These are phyloP conservation scores for Paraglomus occultum DNA, from an alignment of 192 early-diverging fungal genomes.

Conservation along the genomic window DNA sequence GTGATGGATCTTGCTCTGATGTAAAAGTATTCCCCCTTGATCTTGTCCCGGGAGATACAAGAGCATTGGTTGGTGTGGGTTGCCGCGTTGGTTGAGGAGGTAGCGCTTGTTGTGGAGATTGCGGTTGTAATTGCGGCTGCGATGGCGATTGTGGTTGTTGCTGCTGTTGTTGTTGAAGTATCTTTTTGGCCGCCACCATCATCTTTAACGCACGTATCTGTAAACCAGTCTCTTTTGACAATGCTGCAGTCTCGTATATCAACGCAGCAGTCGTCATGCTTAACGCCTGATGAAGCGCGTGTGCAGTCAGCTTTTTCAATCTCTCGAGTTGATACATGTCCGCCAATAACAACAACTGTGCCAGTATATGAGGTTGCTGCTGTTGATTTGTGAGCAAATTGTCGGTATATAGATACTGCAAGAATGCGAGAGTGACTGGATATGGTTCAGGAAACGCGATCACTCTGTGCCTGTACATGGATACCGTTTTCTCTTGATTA, in stretches of 20 bases:
- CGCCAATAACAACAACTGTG: conserved; percentile 60
- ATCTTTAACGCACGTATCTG: conserved; percentile 56
- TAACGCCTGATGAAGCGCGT: conserved; percentile 61
- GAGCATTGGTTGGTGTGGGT: background rate
- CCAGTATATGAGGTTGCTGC: conserved; percentile 63
- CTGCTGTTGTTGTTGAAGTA: conserved; percentile 54
- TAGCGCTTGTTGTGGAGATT: no score
- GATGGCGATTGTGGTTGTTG: no score
- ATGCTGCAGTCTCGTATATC: conserved; percentile 63
- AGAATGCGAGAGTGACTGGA: conserved; percentile 54
- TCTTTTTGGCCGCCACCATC: conserved; percentile 54
- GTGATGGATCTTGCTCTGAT: conserved; percentile 1
- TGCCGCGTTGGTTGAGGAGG: background rate
- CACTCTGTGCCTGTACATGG: conserved; percentile 35
- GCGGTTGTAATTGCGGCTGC: no score
- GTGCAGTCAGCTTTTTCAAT: conserved; percentile 53
- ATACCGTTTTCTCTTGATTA: conserved; percentile 30
- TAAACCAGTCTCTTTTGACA: conserved; percentile 64
- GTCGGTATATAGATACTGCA: conserved; percentile 69
- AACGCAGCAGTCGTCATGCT: conserved; percentile 62
- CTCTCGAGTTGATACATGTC: conserved; percentile 60
- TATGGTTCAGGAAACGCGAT: conserved; percentile 44
- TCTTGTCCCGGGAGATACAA: background rate
- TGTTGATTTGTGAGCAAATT: conserved; percentile 66
- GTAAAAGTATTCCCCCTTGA: background rate